Base-by-base conservation (phyloP, 805 yeast genomes). In the Saccharomycopsis oosterbeekiorum region DNA sequence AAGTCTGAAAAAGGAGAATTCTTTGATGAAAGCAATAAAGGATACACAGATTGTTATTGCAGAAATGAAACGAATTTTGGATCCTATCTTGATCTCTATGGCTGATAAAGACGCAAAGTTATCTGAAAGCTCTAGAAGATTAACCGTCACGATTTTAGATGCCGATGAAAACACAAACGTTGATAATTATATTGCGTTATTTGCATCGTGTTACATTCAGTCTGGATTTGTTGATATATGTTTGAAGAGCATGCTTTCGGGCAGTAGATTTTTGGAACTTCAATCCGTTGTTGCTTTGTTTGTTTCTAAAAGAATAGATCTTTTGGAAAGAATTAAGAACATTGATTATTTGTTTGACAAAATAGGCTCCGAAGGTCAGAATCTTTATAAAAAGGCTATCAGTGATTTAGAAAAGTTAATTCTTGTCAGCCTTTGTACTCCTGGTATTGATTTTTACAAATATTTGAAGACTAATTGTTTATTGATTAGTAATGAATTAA, bases 31-130 rank as follows among this genome's bases (percentile, higher is more conserved):
- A 15, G 64, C 56, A 11, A 36, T 54, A 15, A 36, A 61, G 14
- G 14, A 60, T 39, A 43, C 62, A 1, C 53, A 54, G 34, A 59
- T 37, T 1, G 42, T 61, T 12, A 47, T 63, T 14, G 21, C 29
- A 17, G 64, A 60, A 56, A 47, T 64, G 58, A 51, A 47, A 26
- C 17, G 61, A 24, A 59, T 62, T 39, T 58, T 64, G 39, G 60
- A 59, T 24, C 63, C 64, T 37, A 15, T 62, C 5, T 51, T 62
- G 17, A 55, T 62, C 15, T 54, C 63, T 17, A 50, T 64, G 34
- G 64, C 61, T 21, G 66, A 64, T 41, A 54, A 54, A 26, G 64
- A 64, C 40, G 11, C 21, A 17, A 64, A 62, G 47, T 56, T 64
- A 15, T 64, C 60, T 12, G 65, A 64, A 37, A 47, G 36, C 1